Evolutionary conservation across 1,139 yeast genomes (phyloP), one percentile per base, ranked within the genome.

Genomic region (Zhuliangozyma parablackwelliae): DNA sequence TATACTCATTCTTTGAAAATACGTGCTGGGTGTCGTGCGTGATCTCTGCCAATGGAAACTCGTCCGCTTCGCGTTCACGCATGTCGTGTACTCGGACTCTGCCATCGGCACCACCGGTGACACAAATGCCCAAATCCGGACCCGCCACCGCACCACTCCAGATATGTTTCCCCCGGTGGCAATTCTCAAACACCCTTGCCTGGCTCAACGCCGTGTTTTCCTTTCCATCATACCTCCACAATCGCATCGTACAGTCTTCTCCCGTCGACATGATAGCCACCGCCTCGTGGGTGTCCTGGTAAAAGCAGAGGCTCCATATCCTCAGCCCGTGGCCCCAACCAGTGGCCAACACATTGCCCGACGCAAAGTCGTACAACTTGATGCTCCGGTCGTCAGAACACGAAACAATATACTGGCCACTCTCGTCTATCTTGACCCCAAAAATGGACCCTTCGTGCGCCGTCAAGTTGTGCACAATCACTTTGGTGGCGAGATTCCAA

Each of bases 301-400:
- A 74, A 56, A 89, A 88, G 31, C 70, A 70, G 37, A 92, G 66
- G 31, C 75, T 76, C 98, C 98, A 92, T 31, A 92, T 89, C 54
- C 98, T 74, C 0, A 97, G 90, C 3, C 86, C 83, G 56, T 92
- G 98, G 11, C 97, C 97, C 97, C 97, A 92, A 0, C 96, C 97
- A 29, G 80, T 76, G 1, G 92, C 83, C 28, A 85, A 47, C 26
- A 80, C 61, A 7, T 62, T 48, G 0, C 94, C 92, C 2, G 70
- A 52, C 6, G 53, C 49, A 44, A 82, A 63, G 46, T 78, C 78
- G 80, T 90, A 90, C 9, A 92, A 57, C 39, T 82, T 82, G 35
- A 92, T 78, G 0, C 96, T 85, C 44, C 98, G 70, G 54, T 92
- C 98, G 57, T 92, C 97, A 0, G 97, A 90, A 55, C 98, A 92